Conservation (phyloP, 1,139 yeast species). For the Geotrichum klebahnii region DNA sequence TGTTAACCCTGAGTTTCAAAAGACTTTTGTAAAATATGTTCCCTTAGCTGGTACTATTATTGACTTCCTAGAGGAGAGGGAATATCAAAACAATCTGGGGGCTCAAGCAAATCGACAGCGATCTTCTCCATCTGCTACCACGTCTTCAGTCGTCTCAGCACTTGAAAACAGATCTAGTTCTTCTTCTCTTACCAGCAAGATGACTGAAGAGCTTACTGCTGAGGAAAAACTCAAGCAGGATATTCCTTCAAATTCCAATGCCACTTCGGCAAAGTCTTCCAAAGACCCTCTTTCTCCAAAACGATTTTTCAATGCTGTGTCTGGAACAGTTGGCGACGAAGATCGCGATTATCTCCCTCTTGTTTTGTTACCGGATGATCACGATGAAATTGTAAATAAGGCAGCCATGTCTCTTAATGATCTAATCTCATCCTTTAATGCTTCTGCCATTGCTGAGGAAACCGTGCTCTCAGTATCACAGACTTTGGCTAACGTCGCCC, state of each 20-base stretch:
- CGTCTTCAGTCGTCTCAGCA: neutral
- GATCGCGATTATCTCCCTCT: slow-evolving; percentile 32
- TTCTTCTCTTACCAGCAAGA: slow-evolving; percentile 10
- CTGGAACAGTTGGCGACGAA: slow-evolving; percentile 30
- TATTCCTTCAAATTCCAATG: slow-evolving; percentile 10
- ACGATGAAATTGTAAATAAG: slow-evolving; percentile 28
- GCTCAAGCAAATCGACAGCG: slow-evolving; percentile 23
- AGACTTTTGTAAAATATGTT: slow-evolving; percentile 26
- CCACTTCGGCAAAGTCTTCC: slow-evolving; percentile 15
- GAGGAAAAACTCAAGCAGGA: slow-evolving; percentile 5
- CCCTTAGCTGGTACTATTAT: slow-evolving; percentile 29
- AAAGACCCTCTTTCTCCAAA: slow-evolving; percentile 33
- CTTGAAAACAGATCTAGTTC: slow-evolving; percentile 1
- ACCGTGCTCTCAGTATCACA: slow-evolving; percentile 26
- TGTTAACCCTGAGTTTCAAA: neutral
- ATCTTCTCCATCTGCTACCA: slow-evolving; percentile 1
- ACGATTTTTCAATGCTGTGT: slow-evolving; percentile 32
- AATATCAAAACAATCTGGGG: slow-evolving; percentile 24
- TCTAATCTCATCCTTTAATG: slow-evolving; percentile 31
- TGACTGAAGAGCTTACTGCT: slow-evolving; percentile 7
- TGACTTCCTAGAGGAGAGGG: slow-evolving; percentile 32
- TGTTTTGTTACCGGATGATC: slow-evolving; percentile 31
- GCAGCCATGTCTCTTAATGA: slow-evolving; percentile 33
- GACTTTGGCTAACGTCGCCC: slow-evolving; percentile 26
- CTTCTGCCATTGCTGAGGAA: slow-evolving; percentile 29